A percentile compares a stretch with the other conserved stretches of the same genome.
phyloP scores from a whole-genome alignment of 352 stramenopile species.

The Blastocystis sp. region DNA sequence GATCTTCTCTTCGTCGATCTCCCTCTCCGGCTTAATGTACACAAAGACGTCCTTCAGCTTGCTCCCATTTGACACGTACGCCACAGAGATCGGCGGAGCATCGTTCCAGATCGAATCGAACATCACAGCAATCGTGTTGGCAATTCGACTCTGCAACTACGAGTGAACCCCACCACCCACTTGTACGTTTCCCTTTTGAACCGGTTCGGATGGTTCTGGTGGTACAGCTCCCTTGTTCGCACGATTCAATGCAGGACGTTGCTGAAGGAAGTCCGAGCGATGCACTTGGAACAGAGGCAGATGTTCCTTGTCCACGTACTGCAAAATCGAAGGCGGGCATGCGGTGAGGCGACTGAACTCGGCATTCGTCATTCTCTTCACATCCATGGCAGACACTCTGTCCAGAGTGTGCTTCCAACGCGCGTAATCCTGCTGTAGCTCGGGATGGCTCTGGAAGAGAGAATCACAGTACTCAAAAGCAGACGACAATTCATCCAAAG shows the following conservation, averaged over 20 bases:
- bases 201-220: neutral
- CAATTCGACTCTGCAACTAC: slow-evolving; percentile 55
- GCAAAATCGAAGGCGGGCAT: slow-evolving; percentile 8
- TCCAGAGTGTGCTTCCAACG: neutral
- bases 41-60: slow-evolving; percentile 40
- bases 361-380: slow-evolving; percentile 27
- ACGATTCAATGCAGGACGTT: neutral
- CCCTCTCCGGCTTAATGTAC: slow-evolving; percentile 9
- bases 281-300: slow-evolving; percentile 41
- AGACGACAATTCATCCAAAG: neutral
- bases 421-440: slow-evolving; percentile 10
- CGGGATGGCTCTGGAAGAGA: slow-evolving; percentile 31
- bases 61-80: slow-evolving; percentile 27
- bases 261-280: slow-evolving; percentile 38
- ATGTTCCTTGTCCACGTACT: slow-evolving; percentile 24
- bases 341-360: neutral
- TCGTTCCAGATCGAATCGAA: slow-evolving; percentile 59
- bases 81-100: slow-evolving; percentile 4
- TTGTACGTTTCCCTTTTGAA: slow-evolving; percentile 1
- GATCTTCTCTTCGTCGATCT: neutral
- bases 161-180: neutral
- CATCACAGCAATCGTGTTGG: slow-evolving; percentile 8
- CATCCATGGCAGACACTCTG: neutral
- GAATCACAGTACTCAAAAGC: slow-evolving; percentile 20
- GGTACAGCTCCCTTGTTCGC: neutral